Percentiles rank a stretch among this genome's conserved stretches.
phyloP scores from a whole-genome alignment of 768 basidiomycete species.

The Suillus placidus region DNA sequence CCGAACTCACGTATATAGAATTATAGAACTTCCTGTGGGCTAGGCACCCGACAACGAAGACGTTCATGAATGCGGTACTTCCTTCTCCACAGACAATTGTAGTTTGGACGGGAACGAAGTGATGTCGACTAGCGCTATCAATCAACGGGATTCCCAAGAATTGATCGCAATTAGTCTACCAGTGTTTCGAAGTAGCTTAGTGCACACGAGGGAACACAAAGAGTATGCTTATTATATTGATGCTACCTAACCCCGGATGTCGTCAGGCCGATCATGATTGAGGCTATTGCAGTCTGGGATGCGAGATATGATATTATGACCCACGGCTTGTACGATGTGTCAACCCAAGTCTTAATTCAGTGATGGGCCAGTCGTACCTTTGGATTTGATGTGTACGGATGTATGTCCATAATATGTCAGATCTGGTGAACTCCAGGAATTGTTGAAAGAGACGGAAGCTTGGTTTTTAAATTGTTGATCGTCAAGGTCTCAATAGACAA shows the following conservation, averaged over 20 bases:
- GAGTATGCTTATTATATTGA: not conserved
- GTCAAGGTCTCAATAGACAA: not conserved
- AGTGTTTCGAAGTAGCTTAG: conserved; percentile 2
- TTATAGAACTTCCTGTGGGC: not conserved
- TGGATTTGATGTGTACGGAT: not conserved
- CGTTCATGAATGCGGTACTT: not conserved
- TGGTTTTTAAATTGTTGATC: not conserved
- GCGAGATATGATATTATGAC: not conserved
- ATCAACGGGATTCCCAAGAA: not conserved
- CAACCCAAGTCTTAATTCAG: not conserved
- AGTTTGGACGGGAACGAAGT: not conserved
- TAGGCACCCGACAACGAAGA: not conserved
- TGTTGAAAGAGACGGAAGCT: not conserved
- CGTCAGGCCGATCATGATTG: not conserved
- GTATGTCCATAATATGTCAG: not conserved
- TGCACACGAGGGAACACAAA: not conserved
- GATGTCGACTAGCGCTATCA: not conserved
- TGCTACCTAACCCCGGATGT: not conserved
- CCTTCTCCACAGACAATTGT: not conserved
- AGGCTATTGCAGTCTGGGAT: not conserved
- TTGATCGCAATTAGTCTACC: not conserved
- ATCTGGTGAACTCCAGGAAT: not conserved
- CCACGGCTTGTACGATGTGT: not conserved
- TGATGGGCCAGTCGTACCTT: not conserved
- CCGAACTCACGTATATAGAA: not conserved